phyloP scores from a whole-genome alignment of 2,329 filamentous ascomycete species.

The Volutella citrinella region DNA sequence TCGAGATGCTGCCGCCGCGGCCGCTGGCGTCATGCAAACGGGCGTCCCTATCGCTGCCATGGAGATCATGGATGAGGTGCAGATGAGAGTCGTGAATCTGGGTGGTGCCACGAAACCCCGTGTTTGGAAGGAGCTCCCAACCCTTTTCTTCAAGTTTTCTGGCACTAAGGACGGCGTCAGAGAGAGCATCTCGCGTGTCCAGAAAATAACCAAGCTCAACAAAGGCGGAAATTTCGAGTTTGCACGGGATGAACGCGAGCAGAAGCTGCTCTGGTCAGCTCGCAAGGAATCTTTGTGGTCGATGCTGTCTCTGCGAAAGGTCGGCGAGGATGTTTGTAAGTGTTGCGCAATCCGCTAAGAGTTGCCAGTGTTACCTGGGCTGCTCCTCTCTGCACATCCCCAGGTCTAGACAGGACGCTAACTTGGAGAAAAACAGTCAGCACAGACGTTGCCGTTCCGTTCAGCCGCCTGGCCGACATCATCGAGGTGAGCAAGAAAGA shows the following conservation, averaged over 20 bases:
- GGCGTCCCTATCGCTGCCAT: conserved; percentile 73
- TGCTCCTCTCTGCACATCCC: too few relatives aligned
- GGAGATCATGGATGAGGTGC: conserved; percentile 87
- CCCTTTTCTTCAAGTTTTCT: conserved; percentile 82
- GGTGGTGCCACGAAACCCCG: conserved; percentile 65
- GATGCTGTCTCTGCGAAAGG: conserved; percentile 68
- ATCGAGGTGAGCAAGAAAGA: conserved; percentile 84
- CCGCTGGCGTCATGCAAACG: conserved; percentile 71
- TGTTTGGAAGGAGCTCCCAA: conserved; percentile 72
- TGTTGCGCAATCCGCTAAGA: too few relatives aligned
- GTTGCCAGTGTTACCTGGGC: too few relatives aligned
- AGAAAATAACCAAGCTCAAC: conserved; percentile 62
- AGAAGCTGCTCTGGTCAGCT: conserved; percentile 75
- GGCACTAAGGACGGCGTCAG: conserved; percentile 75
- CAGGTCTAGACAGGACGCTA: too few relatives aligned
- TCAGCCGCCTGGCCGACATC: conserved; percentile 71
- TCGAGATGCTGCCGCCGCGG: conserved; percentile 70
- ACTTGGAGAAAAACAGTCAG: conserved; percentile 49
- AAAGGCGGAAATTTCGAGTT: conserved; percentile 71
- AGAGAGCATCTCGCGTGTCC: conserved; percentile 71
- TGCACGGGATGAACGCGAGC: conserved; percentile 67
- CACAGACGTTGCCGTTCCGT: conserved; percentile 80
- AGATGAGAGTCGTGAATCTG: conserved; percentile 80
- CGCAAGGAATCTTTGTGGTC: conserved; percentile 83
- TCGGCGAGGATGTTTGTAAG: conserved; percentile 67